Evolutionary conservation across 2,329 filamentous ascomycete species (phyloP).

Genomic region (Nemania diffusa): DNA sequence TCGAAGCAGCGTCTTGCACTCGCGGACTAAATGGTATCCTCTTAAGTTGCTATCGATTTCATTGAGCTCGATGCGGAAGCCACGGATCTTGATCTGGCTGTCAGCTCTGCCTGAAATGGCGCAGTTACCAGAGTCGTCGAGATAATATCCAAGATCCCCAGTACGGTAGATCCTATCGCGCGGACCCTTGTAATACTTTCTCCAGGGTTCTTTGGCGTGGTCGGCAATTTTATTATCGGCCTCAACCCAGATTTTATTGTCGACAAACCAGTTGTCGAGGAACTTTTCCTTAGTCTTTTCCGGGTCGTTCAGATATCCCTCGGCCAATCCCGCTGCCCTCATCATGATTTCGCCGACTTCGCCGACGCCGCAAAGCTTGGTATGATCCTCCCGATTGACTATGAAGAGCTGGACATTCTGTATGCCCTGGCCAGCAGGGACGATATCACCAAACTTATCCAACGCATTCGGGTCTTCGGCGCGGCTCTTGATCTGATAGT

Average conservation of each 20-base stretch:
- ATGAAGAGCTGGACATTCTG: conserved; percentile 88
- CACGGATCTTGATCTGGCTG: conserved; percentile 93
- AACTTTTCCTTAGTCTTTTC: conserved; percentile 79
- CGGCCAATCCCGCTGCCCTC: conserved; percentile 66
- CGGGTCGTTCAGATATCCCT: conserved; percentile 72
- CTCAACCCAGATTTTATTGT: conserved; percentile 74
- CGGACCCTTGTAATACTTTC: conserved; percentile 80
- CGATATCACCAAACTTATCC: conserved; percentile 68
- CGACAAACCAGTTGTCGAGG: conserved; percentile 85
- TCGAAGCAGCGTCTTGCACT: conserved; percentile 86
- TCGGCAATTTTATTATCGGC: conserved; percentile 61
- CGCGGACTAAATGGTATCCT: conserved; percentile 78
- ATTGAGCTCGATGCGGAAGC: conserved; percentile 92
- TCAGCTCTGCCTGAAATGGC: conserved; percentile 77
- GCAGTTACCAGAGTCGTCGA: conserved; percentile 35
- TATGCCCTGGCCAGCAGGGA: conserved; percentile 89
- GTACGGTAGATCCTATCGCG: conserved; percentile 88
- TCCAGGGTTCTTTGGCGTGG: conserved; percentile 75
- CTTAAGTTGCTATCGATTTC: conserved; percentile 90
- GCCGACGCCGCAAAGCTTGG: conserved; percentile 78
- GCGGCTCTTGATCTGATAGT: conserved; percentile 78
- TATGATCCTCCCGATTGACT: conserved; percentile 74
- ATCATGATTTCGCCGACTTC: conserved; percentile 88
- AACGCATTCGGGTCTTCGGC: conserved; percentile 66
- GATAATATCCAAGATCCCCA: conserved; percentile 78